phyloP scores from a whole-genome alignment of 2,329 filamentous ascomycete genomes.

The Colletotrichum lindemuthianum region DNA sequence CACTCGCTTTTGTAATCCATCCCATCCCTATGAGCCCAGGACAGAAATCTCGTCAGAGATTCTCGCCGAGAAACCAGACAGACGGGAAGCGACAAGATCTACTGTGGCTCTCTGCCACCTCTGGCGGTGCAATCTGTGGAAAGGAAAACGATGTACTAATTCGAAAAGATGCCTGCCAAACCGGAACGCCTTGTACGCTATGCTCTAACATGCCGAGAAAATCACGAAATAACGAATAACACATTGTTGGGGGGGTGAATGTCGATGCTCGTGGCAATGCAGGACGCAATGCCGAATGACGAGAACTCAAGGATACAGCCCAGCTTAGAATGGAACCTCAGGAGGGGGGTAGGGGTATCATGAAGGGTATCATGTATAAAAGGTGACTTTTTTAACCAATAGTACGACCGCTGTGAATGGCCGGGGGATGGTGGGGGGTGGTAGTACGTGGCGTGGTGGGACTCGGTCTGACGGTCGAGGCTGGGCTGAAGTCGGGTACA shows the following conservation, averaged over 20 bases:
- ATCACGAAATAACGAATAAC: constrained; percentile 34
- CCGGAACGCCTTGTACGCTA: constrained; percentile 52
- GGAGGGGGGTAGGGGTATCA: constrained; percentile 38
- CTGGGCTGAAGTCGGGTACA: constrained; percentile 48
- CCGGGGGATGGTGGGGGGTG: constrained; percentile 49
- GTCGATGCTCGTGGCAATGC: constrained; percentile 31
- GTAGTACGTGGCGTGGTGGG: constrained; percentile 49
- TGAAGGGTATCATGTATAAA: constrained; percentile 38
- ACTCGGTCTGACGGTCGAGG: constrained; percentile 50
- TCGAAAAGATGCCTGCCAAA: constrained; percentile 39
- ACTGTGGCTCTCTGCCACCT: constrained; percentile 32
- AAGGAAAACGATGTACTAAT: constrained; percentile 30
- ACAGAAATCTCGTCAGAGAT: constrained; percentile 20
- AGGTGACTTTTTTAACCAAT: constrained; percentile 51
- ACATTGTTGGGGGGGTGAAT: constrained; percentile 28
- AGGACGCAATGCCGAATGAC: constrained; percentile 31
- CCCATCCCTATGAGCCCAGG: constrained; percentile 31
- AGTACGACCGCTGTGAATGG: constrained; percentile 64
- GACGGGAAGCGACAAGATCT: constrained; percentile 34
- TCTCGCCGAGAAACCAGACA: constrained; percentile 30
- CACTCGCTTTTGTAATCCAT: constrained; percentile 30
- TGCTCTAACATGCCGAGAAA: constrained; percentile 47
- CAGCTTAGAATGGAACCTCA: constrained; percentile 34
- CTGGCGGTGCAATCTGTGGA: constrained; percentile 27
- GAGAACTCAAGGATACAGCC: constrained; percentile 27